Evolutionary conservation across 225 moss, liverwort and hornwort genomes (phyloP), one percentile per base, ranked within the genome.

Genomic region (Takakia lepidozioides): DNA sequence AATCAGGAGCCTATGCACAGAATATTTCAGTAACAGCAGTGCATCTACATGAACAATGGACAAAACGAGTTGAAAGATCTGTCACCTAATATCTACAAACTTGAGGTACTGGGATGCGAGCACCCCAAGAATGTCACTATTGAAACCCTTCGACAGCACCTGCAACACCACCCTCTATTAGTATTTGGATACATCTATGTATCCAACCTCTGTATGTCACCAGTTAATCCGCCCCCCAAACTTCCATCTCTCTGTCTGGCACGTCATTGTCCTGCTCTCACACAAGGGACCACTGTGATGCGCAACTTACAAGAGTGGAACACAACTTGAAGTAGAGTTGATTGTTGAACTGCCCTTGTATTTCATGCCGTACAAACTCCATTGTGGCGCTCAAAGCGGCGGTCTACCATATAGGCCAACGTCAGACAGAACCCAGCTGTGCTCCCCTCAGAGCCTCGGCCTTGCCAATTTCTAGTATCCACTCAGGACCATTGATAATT

Each of bases 51-150:
- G 7, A 3, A 4, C 27, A n/a, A 32, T 2, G 46, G 5, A 30
- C 47, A 44, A 13, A 20, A 32, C 17, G 20, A 46, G 19, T 51
- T 38, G 29, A 28, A 25, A 29, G 0, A n/a, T 29, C 51, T 35
- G 72, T 73, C 43, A 95, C 95, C 86, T 74, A 29, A 98, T 80
- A 59, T 98, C 95, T 36, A 62, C 65, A 56, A 87, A 90, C 49
- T 85, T 85, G 42, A 90, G 84, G 49, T 90, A 90, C 49, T 85
- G 72, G 7, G 87, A 62, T 23, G 65, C 58, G 38, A 90, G 28
- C 56, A 87, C 66, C 32, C 80, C 76, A 46, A 98, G 85, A 60
- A 90, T 69, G 39, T 85, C 84, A 27, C 80, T 81, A 42, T 65
- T 80, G 61, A 81, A 64, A 7, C 74, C 86, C 69, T 66, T 75